phyloP scores from a whole-genome alignment of 1,284 basidiomycete genomes.

The Irpex sp. region DNA sequence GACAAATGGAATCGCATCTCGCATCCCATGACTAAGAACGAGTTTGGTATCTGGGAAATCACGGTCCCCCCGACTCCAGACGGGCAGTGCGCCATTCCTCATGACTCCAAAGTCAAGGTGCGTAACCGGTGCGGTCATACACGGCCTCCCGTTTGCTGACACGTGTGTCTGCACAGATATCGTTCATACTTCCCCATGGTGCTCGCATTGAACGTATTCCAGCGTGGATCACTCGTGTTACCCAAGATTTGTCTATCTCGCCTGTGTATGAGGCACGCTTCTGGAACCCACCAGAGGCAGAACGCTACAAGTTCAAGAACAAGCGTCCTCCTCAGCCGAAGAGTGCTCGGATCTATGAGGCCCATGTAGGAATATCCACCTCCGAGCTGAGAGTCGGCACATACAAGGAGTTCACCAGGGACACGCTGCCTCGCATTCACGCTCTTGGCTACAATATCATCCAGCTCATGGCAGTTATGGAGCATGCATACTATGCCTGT shows the following conservation, averaged over 20 bases:
- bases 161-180: slow-evolving; percentile 52
- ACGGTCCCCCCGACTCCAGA: slow-evolving; percentile 66
- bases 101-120: slow-evolving; percentile 93
- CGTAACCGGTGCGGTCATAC: slow-evolving; percentile 11
- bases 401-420: slow-evolving; percentile 91
- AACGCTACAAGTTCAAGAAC: slow-evolving; percentile 85
- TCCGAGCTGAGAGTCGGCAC: slow-evolving; percentile 85
- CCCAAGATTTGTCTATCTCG: slow-evolving; percentile 88
- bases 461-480: slow-evolving; percentile 97
- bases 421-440: slow-evolving; percentile 86
- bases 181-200: slow-evolving; percentile 76
- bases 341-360: slow-evolving; percentile 90
- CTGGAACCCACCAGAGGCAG: slow-evolving; percentile 85
- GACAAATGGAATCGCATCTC: slow-evolving; percentile 86
- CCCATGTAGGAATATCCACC: slow-evolving; percentile 96
- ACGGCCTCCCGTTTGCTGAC: slow-evolving; percentile 1
- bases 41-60: slow-evolving; percentile 95
- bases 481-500: slow-evolving; percentile 99
- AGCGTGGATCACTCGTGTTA: slow-evolving; percentile 93
- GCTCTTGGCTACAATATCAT: slow-evolving; percentile 95
- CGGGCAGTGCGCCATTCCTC: slow-evolving; percentile 83
- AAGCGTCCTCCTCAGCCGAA: slow-evolving; percentile 64
- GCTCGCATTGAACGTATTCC: slow-evolving; percentile 89
- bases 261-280: slow-evolving; percentile 96
- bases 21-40: slow-evolving; percentile 82